These are phyloP conservation scores for Colletotrichum melonis DNA, from an alignment of 2,329 filamentous ascomycete genomes.

Conservation along the genomic window DNA sequence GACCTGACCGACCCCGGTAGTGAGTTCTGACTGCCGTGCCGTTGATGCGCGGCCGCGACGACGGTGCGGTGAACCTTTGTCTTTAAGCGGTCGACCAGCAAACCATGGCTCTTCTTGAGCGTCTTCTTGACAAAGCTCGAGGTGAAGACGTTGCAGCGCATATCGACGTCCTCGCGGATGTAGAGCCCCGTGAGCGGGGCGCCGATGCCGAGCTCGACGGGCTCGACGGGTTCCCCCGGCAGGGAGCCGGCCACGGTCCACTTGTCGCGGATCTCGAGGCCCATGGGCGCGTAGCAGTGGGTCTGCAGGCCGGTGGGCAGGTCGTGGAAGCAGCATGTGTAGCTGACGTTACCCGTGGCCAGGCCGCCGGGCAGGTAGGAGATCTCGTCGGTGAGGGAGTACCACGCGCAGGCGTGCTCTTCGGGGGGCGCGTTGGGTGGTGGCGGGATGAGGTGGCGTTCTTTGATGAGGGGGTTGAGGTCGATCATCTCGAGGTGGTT, in stretches of 20 bases:
- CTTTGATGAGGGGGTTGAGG: constrained; percentile 84
- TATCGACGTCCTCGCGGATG: constrained; percentile 85
- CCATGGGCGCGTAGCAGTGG: constrained; percentile 85
- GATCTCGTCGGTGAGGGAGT: constrained; percentile 81
- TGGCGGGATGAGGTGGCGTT: constrained; percentile 76
- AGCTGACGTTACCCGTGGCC: constrained; percentile 75
- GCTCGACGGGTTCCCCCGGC: constrained; percentile 75
- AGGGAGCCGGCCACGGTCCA: constrained; percentile 81
- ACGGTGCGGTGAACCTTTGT: constrained; percentile 17
- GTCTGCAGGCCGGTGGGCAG: constrained; percentile 78
- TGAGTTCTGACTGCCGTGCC: constrained; percentile 23
- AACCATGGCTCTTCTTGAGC: constrained; percentile 78
- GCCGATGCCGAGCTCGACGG: constrained; percentile 73
- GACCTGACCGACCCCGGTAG: neutral
- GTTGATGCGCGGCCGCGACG: neutral
- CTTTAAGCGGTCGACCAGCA: constrained; percentile 76
- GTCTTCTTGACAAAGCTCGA: constrained; percentile 84
- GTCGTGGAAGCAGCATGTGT: constrained; percentile 85
- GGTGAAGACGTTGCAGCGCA: constrained; percentile 83
- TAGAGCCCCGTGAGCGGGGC: constrained; percentile 78
- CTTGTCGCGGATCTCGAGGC: constrained; percentile 81
- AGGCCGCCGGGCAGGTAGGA: constrained; percentile 77
- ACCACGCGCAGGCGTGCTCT: constrained; percentile 81
- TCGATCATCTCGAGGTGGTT: constrained; percentile 87
- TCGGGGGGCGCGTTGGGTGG: constrained; percentile 73